A percentile compares a stretch with the other conserved stretches of the same genome.
phyloP scores from a whole-genome alignment of 2,329 filamentous ascomycete species.

The Phoma herbarum region DNA sequence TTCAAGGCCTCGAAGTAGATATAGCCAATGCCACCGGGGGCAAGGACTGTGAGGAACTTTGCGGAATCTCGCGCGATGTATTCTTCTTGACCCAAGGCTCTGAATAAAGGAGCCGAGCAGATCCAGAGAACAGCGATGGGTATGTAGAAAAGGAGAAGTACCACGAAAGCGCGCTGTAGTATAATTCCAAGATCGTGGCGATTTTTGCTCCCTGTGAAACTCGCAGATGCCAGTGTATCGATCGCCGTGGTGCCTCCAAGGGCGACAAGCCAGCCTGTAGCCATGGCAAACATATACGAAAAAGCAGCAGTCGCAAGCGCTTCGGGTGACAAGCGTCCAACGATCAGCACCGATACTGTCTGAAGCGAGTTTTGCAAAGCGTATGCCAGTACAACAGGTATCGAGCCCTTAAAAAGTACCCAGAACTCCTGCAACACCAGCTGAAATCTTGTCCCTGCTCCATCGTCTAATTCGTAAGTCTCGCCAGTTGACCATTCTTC shows the following conservation, averaged over 20 bases:
- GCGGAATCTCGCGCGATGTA: slow-evolving; percentile 78
- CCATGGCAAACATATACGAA: slow-evolving; percentile 94
- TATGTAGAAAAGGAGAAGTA: slow-evolving; percentile 76
- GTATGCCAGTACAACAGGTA: slow-evolving; percentile 85
- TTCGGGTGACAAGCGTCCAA: slow-evolving; percentile 80
- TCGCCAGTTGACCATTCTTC: slow-evolving; percentile 50
- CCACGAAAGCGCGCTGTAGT: slow-evolving; percentile 77
- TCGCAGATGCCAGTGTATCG: slow-evolving; percentile 83
- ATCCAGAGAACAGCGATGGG: slow-evolving; percentile 78
- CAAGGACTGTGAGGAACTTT: slow-evolving; percentile 74
- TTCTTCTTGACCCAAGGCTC: slow-evolving; percentile 77
- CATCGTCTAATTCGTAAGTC: slow-evolving; percentile 51
- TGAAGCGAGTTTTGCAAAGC: slow-evolving; percentile 86
- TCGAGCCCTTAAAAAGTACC: slow-evolving; percentile 72
- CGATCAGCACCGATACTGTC: slow-evolving; percentile 81
- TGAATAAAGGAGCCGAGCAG: slow-evolving; percentile 77
- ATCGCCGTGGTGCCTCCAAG: slow-evolving; percentile 86
- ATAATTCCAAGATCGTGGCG: slow-evolving; percentile 81
- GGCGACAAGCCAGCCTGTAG: slow-evolving; percentile 85
- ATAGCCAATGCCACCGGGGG: slow-evolving; percentile 84
- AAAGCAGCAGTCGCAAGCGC: slow-evolving; percentile 84
- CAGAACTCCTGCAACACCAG: slow-evolving; percentile 67
- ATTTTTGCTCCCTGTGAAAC: slow-evolving; percentile 81
- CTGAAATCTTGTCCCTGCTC: slow-evolving; percentile 43
- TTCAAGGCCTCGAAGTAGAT: slow-evolving; percentile 85